These are phyloP conservation scores for Ustilago sp. DNA, from an alignment of 1,284 basidiomycete genomes.

Conservation along the genomic window DNA sequence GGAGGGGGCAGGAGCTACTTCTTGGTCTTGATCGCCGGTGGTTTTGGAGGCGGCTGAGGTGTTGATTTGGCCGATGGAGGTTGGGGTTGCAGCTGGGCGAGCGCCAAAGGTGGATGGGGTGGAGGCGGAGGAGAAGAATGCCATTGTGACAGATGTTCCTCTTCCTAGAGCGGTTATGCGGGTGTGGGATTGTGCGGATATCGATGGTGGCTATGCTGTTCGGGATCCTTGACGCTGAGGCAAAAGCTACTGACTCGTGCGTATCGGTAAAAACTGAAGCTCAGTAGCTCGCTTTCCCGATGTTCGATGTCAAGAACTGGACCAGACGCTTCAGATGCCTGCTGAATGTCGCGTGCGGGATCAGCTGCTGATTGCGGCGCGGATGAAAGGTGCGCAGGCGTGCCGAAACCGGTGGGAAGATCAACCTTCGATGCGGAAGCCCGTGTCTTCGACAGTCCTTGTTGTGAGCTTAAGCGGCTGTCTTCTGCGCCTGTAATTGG, in stretches of 20 bases:
- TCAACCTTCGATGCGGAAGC: background rate
- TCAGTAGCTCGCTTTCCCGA: background rate
- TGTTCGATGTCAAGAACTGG: background rate
- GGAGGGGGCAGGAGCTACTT: constrained; percentile 73
- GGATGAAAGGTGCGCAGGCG: background rate
- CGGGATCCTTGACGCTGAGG: background rate
- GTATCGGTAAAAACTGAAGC: background rate
- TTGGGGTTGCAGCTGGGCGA: constrained; percentile 37
- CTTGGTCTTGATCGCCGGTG: constrained; percentile 74
- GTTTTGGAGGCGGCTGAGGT: constrained; percentile 53
- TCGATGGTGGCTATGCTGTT: background rate
- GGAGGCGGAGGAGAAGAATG: constrained; percentile 60
- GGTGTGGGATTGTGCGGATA: background rate
- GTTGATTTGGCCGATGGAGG: constrained; percentile 41
- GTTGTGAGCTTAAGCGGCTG: no score
- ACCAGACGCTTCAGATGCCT: background rate
- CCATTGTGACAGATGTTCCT: constrained; percentile 23
- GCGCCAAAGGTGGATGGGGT: constrained; percentile 56
- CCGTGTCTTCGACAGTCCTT: no score
- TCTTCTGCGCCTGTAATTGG: no score
- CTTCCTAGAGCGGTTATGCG: background rate
- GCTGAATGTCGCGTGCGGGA: background rate
- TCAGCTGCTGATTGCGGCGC: background rate
- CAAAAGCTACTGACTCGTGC: background rate
- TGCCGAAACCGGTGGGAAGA: background rate